Percentiles rank a stretch among this genome's conserved stretches.
phyloP scores from a whole-genome alignment of 345 rosid genomes.

The Cardamine occulta region DNA sequence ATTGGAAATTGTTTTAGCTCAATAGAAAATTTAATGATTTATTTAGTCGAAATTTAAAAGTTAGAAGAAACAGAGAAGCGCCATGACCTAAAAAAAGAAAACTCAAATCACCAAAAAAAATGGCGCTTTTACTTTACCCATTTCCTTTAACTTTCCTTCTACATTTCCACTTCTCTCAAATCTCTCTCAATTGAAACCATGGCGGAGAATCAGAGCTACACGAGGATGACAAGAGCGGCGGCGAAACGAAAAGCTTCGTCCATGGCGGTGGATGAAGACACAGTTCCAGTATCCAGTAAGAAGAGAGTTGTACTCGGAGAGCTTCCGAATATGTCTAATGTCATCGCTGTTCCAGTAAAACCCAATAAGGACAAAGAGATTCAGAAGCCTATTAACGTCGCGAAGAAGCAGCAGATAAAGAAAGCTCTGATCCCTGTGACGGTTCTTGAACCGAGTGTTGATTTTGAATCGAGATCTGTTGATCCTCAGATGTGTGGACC shows the following conservation, averaged over 20 bases:
- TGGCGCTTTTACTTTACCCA: constrained; percentile 32
- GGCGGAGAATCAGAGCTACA: constrained; percentile 39
- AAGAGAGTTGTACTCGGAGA: constrained; percentile 39
- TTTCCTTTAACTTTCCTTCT: not conserved
- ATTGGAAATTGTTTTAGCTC: too few species aligned
- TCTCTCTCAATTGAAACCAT: constrained; percentile 16
- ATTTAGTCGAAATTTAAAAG: too few species aligned
- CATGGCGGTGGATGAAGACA: constrained; percentile 21
- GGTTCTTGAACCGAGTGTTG: not conserved
- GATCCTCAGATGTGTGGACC: constrained; percentile 43
- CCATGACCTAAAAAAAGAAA: constrained; percentile 30
- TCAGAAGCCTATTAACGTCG: constrained; percentile 7
- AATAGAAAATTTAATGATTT: too few species aligned
- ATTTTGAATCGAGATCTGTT: constrained; percentile 27
- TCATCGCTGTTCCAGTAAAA: constrained; percentile 16
- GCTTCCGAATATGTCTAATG: constrained; percentile 39
- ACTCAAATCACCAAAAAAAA: constrained; percentile 9
- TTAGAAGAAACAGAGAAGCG: constrained; percentile 12
- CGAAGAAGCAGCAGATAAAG: constrained; percentile 31
- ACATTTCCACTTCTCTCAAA: not conserved
- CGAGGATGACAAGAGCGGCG: constrained; percentile 42
- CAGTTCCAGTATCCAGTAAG: constrained; percentile 11
- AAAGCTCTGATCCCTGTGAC: not conserved
- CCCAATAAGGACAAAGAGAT: constrained; percentile 8
- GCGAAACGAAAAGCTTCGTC: constrained; percentile 38